Conservation (phyloP, 768 basidiomycete genomes). For the Dioszegia hungarica region DNA sequence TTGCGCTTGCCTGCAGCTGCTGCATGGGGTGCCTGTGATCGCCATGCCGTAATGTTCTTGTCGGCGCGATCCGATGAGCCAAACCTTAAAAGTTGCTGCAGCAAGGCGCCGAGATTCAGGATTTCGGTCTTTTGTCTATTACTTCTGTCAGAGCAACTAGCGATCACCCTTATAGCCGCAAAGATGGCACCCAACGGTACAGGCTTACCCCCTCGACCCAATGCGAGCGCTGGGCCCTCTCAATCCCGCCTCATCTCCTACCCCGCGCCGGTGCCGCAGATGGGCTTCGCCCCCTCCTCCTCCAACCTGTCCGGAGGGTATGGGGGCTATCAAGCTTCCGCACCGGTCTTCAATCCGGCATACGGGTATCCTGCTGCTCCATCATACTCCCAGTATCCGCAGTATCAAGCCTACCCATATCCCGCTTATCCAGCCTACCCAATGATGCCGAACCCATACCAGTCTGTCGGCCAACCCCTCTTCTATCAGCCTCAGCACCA, state of each 20-base stretch:
- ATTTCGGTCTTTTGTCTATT: too few species aligned
- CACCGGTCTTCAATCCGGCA: conserved; percentile 1
- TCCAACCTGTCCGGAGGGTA: conserved; percentile 1
- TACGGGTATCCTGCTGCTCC: background rate
- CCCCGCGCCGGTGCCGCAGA: too few species aligned
- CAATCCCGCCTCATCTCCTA: too few species aligned
- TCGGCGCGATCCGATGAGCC: background rate
- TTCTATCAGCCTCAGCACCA: conserved; percentile 10
- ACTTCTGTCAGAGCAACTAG: too few species aligned
- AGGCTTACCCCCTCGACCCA: background rate
- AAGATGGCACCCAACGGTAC: background rate
- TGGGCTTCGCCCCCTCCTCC: background rate
- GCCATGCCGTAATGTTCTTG: background rate
- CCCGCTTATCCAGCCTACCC: background rate
- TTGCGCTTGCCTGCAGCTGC: too few species aligned
- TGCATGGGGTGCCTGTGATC: too few species aligned
- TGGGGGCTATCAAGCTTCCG: background rate
- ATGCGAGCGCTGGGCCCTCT: background rate
- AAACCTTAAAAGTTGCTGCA: background rate
- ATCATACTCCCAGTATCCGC: background rate
- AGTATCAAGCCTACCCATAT: background rate
- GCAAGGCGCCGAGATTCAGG: too few species aligned
- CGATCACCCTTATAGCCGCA: background rate
- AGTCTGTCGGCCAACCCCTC: conserved; percentile 16
- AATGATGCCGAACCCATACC: background rate